Evolutionary conservation across 2,329 filamentous ascomycete species (phyloP).

Genomic region (Stagonosporopsis rhizophila): DNA sequence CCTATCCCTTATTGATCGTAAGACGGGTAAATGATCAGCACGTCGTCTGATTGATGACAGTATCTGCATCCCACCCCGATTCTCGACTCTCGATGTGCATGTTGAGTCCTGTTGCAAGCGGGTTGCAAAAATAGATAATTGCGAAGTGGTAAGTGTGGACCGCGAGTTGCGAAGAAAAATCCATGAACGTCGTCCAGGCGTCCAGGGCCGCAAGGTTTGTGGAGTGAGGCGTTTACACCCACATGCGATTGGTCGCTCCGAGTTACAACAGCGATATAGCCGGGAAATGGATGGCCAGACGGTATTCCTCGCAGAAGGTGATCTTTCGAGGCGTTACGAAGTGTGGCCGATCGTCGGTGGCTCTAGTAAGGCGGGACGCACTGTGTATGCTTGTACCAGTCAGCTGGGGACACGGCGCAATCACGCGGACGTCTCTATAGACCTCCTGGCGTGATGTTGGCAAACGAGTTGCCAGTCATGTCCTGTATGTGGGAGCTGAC

Average conservation of each 20-base stretch:
- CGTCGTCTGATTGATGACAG: not conserved
- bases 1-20: not conserved
- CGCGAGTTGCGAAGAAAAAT: not conserved
- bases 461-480: not conserved
- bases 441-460: not conserved
- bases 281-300: not conserved
- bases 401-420: not conserved
- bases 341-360: not conserved
- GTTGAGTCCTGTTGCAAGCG: too few relatives aligned
- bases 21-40: not conserved
- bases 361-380: not conserved
- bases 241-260: not conserved
- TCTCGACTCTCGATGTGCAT: too few relatives aligned
- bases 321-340: not conserved
- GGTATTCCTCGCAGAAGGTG: not conserved
- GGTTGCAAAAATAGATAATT: too few relatives aligned
- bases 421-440: not conserved
- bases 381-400: not conserved
- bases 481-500: not conserved
- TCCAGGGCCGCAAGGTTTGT: not conserved
- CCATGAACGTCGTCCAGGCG: not conserved
- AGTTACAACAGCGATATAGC: not conserved
- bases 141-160: not conserved
- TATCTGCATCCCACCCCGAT: not conserved
- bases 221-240: not conserved